Conservation (phyloP, 768 basidiomycete genomes). For the Tylopilus intermedius region DNA sequence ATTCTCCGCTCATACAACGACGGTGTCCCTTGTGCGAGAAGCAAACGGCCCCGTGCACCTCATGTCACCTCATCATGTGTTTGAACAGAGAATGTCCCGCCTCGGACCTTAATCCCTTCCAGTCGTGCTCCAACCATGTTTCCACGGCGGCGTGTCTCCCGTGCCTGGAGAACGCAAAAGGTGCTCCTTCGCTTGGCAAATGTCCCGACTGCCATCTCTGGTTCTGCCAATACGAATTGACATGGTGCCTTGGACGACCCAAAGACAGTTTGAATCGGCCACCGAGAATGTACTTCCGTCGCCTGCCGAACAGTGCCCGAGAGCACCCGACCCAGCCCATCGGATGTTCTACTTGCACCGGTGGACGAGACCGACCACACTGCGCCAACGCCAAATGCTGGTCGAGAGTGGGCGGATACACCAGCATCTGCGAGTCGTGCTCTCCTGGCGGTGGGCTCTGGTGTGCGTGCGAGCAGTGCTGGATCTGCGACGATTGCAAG, state of each 20-base stretch:
- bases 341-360: constrained; percentile 9
- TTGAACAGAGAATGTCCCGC: constrained; percentile 14
- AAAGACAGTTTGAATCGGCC: background rate
- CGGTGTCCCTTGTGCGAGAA: no score
- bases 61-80: constrained; percentile 15
- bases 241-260: constrained; percentile 23
- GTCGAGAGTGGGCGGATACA: constrained; percentile 11
- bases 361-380: background rate
- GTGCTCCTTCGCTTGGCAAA: constrained; percentile 9
- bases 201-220: constrained; percentile 21
- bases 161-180: constrained; percentile 5
- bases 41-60: constrained; percentile 2
- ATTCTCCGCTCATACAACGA: no score
- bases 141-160: constrained; percentile 5
- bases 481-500: constrained; percentile 25
- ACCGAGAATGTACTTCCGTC: background rate
- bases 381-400: constrained; percentile 19
- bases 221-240: constrained; percentile 19
- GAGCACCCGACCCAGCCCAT: constrained; percentile 15
- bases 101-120: constrained; percentile 16
- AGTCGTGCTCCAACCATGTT: constrained; percentile 14
- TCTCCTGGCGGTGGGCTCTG: constrained; percentile 17
- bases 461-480: constrained; percentile 18
- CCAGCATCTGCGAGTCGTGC: constrained; percentile 16
- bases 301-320: constrained; percentile 1